Evolutionary conservation across 2,329 filamentous ascomycete species (phyloP).

Genomic region (Mollisia scopiformis): DNA sequence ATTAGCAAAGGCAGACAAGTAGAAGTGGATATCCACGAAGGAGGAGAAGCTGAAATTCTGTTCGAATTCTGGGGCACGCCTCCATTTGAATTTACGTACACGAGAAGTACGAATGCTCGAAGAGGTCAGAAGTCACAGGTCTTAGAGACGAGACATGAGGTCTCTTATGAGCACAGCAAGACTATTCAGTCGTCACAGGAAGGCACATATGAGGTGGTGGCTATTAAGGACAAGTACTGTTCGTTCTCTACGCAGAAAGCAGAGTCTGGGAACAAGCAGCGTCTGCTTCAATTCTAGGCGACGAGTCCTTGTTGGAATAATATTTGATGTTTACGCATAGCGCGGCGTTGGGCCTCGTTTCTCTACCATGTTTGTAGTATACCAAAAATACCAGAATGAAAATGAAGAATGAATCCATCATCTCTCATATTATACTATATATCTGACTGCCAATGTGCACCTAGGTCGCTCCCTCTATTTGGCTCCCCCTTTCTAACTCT

Average conservation of each 20-base stretch:
- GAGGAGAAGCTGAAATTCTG: conserved; percentile 87
- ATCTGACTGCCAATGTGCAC: neutral
- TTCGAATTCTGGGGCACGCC: conserved; percentile 96
- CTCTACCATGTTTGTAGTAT: neutral
- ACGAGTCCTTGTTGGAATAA: conserved; percentile 13
- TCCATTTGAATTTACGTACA: conserved; percentile 98
- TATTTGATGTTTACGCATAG: conserved; percentile 31
- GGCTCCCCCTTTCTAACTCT: conserved; percentile 25
- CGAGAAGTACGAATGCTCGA: conserved; percentile 79
- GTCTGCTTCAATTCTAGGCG: conserved; percentile 32
- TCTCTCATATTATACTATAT: neutral
- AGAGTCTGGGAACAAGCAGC: conserved; percentile 50
- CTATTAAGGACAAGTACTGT: conserved; percentile 92
- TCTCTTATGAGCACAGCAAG: conserved; percentile 81
- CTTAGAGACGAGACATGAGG: conserved; percentile 88
- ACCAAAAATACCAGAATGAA: conserved; percentile 14
- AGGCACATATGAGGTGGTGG: conserved; percentile 95
- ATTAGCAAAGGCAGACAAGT: conserved; percentile 83
- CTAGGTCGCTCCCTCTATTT: neutral
- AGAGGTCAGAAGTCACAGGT: conserved; percentile 79
- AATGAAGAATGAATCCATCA: neutral
- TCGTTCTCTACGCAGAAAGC: conserved; percentile 77
- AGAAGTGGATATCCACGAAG: conserved; percentile 93
- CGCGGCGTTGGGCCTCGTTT: conserved; percentile 33
- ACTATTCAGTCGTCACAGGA: conserved; percentile 85